Evolutionary conservation across 2,329 filamentous ascomycete species (phyloP), one percentile per base, ranked within the genome.

Genomic region (Emericellopsis atlantica): DNA sequence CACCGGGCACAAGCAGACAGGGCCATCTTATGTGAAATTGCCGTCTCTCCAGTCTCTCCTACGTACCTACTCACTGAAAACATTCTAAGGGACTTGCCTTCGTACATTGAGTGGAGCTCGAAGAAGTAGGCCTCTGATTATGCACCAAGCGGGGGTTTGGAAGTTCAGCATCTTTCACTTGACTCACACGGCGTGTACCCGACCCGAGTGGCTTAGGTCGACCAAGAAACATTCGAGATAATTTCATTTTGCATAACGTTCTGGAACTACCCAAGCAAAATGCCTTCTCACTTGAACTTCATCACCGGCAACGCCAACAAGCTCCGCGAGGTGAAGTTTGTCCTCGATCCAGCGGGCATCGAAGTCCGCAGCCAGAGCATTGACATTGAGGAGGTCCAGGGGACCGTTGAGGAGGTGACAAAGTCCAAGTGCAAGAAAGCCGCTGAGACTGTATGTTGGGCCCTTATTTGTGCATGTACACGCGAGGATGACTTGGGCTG

Each of bases 221-320:
- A 4, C 26, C 12, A 29, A 9, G 18, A 21, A 21, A 21, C 18
- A 21, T 4, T 5, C 18, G 18, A 21, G 18, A 21, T 21, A 21
- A 21, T 3, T 4, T 6, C 4, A 29, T 29, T 29, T 29, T 29
- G 26, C 8, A 29, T 29, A 29, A 29, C 9, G 12, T 12, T 29
- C 26, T 12, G 12, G 12, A 29, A 12, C 4, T 9, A 9, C 26
- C 12, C 12, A 9, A 12, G 26, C 21, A 51, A 45, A 40, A 72
- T 72, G 65, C 58, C 64, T 38, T 56, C 57, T 4, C 53, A 59
- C 6, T 61, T 98, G 49, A 89, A 93, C 64, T 98, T 98, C 68
- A 94, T 98, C 57, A 96, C 90, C 2, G 84, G 90, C 61, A 98
- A 98, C 65, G 79, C 81, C 55, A 93, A 95, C 68, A 98, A 98